Percentiles rank a stretch among this genome's conserved stretches.
phyloP scores from a whole-genome alignment of 2,329 filamentous ascomycete species.

The Coniella lustricola region DNA sequence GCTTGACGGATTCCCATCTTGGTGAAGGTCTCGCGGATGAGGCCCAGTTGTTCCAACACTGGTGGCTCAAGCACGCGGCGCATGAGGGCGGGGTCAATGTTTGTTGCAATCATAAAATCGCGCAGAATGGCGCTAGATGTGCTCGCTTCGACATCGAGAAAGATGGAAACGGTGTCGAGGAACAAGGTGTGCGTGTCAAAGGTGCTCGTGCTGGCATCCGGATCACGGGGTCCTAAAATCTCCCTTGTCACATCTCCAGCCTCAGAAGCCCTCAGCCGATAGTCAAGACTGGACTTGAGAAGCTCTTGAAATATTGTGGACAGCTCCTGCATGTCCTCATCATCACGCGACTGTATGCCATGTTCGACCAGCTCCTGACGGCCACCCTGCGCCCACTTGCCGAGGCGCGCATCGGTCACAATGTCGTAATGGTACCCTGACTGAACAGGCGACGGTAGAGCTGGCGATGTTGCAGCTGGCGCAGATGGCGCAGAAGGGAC shows the following conservation, averaged over 20 bases:
- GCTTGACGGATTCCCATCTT: constrained; percentile 81
- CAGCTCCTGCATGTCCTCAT: constrained; percentile 62
- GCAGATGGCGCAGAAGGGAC: constrained; percentile 10
- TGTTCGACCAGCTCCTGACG: constrained; percentile 60
- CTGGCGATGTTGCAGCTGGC: constrained; percentile 21
- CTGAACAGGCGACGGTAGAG: constrained; percentile 27
- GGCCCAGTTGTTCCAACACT: constrained; percentile 65
- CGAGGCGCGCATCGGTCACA: constrained; percentile 62
- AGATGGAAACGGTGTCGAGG: constrained; percentile 73
- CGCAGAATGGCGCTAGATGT: constrained; percentile 47
- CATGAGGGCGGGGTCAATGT: constrained; percentile 64
- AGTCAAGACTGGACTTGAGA: constrained; percentile 65
- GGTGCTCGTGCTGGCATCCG: constrained; percentile 40
- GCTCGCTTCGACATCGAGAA: constrained; percentile 62
- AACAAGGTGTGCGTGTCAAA: constrained; percentile 66
- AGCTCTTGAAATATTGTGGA: constrained; percentile 79
- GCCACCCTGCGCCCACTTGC: constrained; percentile 60
- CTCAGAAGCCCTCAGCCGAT: constrained; percentile 57
- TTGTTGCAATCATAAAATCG: constrained; percentile 64
- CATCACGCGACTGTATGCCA: constrained; percentile 55
- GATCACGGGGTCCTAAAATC: constrained; percentile 56
- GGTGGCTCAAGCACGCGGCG: constrained; percentile 76
- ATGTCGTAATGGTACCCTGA: constrained; percentile 65
- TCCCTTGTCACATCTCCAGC: constrained; percentile 68
- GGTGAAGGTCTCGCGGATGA: constrained; percentile 80